Percentiles rank a stretch among this genome's conserved stretches.
Conservation (phyloP, 2,329 filamentous ascomycete species). For the Ophiostoma tasmaniense region DNA sequence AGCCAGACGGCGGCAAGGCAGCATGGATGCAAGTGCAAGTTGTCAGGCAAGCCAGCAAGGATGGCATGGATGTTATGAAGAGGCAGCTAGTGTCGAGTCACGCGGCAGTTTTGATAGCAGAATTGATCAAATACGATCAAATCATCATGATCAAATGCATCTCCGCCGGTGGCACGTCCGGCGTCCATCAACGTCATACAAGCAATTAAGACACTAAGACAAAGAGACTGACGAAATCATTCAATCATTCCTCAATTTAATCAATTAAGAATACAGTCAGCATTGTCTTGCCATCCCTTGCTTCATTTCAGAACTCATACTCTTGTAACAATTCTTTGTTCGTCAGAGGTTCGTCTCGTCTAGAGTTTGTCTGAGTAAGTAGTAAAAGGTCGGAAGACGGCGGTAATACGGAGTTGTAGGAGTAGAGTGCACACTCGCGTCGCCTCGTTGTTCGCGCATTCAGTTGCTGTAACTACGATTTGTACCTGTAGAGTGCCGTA, state of each 20-base stretch:
- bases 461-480: no score
- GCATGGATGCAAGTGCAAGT: neutral
- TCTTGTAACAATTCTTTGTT: neutral
- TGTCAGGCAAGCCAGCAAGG: neutral
- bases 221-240: neutral
- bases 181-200: neutral
- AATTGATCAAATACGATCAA: no score
- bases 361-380: neutral
- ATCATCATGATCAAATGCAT: no score
- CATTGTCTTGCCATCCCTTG: constrained; percentile 2
- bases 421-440: no score
- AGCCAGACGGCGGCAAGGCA: neutral
- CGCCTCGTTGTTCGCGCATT: no score
- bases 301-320: neutral
- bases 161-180: neutral
- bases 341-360: neutral
- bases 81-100: constrained; percentile 7
- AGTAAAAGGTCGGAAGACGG: neutral
- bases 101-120: neutral
- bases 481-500: no score
- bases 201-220: neutral
- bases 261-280: neutral
- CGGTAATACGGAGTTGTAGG: neutral
- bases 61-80: neutral
- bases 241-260: no score